These are phyloP conservation scores for Diospyros kaki DNA, from an alignment of 148 eudicot species.

Conservation along the genomic window DNA sequence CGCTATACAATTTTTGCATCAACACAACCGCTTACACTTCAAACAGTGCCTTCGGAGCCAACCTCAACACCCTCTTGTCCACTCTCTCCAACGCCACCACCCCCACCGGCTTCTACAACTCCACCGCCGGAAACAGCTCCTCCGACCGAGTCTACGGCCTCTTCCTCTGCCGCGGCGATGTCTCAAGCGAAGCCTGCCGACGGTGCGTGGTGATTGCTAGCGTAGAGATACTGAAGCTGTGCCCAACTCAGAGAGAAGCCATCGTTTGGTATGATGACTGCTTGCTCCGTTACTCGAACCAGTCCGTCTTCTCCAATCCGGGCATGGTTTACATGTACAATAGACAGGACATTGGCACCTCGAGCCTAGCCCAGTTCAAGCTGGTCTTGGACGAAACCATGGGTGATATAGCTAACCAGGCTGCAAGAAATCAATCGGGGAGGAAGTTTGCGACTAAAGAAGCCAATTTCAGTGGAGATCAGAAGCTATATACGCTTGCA, in stretches of 20 bases:
- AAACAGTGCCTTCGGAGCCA: not conserved
- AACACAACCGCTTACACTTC: not conserved
- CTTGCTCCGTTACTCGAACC: not conserved
- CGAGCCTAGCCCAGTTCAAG: not conserved
- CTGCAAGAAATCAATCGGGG: not conserved
- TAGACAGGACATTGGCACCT: no score
- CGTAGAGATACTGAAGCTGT: not conserved
- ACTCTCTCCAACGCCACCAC: no score
- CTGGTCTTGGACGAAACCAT: not conserved
- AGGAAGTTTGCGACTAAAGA: conserved; percentile 20
- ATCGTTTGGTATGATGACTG: conserved; percentile 30
- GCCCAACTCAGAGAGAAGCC: conserved; percentile 18
- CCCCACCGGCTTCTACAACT: conserved; percentile 7
- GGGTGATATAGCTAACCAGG: not conserved
- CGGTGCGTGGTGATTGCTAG: conserved; percentile 21
- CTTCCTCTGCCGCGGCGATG: conserved; percentile 36
- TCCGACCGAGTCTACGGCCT: conserved; percentile 23
- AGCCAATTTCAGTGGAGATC: conserved; percentile 9
- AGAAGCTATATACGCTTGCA: conserved; percentile 19
- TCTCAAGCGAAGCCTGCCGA: conserved; percentile 4
- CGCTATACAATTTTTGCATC: not conserved
- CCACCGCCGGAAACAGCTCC: conserved; percentile 1
- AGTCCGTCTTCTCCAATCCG: no score
- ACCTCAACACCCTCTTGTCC: not conserved
- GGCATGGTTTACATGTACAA: no score